phyloP scores from a whole-genome alignment of 192 early-diverging fungal genomes.

The Umbelopsis vinacea region DNA sequence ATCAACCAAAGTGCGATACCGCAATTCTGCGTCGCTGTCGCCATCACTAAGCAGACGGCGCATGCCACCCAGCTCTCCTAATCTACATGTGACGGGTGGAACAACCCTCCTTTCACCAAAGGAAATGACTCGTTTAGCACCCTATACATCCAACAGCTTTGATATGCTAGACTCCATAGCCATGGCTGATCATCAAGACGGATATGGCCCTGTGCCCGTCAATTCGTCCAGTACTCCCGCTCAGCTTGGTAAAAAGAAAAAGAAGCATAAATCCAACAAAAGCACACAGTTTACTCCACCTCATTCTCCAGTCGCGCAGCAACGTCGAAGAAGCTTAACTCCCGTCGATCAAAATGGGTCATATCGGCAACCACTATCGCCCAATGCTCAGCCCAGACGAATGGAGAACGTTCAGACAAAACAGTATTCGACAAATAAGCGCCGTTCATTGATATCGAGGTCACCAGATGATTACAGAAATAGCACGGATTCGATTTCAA shows the following conservation, averaged over 20 bases:
- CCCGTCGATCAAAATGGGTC: not conserved
- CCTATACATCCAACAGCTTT: constrained; percentile 19
- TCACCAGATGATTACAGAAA: not conserved
- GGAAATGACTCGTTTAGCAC: not conserved
- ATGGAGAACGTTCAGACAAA: not conserved
- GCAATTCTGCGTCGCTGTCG: constrained; percentile 6
- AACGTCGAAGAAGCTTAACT: constrained; percentile 14
- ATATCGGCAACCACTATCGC: not conserved
- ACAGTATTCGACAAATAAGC: not conserved
- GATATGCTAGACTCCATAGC: not conserved
- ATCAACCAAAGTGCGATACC: not conserved
- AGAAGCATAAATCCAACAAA: constrained; percentile 14
- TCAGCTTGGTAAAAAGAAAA: not conserved
- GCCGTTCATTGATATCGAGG: not conserved
- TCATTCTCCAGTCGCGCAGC: not conserved
- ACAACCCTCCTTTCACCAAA: not conserved
- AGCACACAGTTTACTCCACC: constrained; percentile 6
- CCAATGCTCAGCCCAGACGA: not conserved
- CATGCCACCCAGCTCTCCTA: not conserved
- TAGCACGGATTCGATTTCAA: not conserved
- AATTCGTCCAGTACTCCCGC: not conserved
- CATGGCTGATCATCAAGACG: not conserved
- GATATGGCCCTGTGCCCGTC: not conserved
- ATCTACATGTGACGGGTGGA: not conserved
- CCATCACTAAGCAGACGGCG: constrained; percentile 9